Conservation (phyloP, 2,329 filamentous ascomycete genomes). For the Sclerotinia glacialis region DNA sequence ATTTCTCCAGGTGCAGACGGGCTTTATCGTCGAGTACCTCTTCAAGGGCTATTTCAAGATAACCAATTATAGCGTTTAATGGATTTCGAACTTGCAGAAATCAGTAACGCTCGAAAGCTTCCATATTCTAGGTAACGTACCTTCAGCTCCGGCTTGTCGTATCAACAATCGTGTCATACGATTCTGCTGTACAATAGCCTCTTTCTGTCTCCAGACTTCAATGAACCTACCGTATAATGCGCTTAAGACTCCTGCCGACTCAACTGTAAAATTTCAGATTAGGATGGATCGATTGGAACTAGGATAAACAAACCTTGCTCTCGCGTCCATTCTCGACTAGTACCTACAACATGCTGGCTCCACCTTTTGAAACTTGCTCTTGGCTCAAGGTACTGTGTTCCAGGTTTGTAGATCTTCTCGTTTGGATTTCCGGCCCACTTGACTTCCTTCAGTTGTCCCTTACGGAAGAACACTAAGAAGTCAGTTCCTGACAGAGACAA, state of each 20-base stretch:
- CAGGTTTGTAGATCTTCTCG: conserved; percentile 70
- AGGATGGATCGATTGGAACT: not conserved
- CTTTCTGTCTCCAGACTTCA: conserved; percentile 89
- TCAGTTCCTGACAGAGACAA: conserved; percentile 74
- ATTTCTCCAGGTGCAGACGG: conserved; percentile 76
- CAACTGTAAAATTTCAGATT: conserved; percentile 47
- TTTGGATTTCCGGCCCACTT: conserved; percentile 84
- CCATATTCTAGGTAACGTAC: not conserved
- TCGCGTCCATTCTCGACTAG: conserved; percentile 83
- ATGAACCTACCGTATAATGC: conserved; percentile 87
- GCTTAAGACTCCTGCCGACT: conserved; percentile 84
- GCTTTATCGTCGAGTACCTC: conserved; percentile 76
- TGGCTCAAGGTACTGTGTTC: conserved; percentile 74
- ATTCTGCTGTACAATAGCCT: conserved; percentile 71
- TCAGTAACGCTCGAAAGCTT: not conserved
- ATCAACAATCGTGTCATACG: conserved; percentile 70
- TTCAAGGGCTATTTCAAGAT: conserved; percentile 85
- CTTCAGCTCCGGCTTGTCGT: conserved; percentile 20
- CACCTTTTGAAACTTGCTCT: conserved; percentile 76
- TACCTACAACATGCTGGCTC: conserved; percentile 72
- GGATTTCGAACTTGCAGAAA: conserved; percentile 82
- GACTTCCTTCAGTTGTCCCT: conserved; percentile 69
- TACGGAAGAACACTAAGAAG: conserved; percentile 88
- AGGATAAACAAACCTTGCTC: conserved; percentile 54
- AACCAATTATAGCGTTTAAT: conserved; percentile 94